Percentiles rank a stretch among this genome's conserved stretches.
Evolutionary conservation across 2,329 filamentous ascomycete genomes (phyloP).

Genomic region (Beauveria brongniartii): DNA sequence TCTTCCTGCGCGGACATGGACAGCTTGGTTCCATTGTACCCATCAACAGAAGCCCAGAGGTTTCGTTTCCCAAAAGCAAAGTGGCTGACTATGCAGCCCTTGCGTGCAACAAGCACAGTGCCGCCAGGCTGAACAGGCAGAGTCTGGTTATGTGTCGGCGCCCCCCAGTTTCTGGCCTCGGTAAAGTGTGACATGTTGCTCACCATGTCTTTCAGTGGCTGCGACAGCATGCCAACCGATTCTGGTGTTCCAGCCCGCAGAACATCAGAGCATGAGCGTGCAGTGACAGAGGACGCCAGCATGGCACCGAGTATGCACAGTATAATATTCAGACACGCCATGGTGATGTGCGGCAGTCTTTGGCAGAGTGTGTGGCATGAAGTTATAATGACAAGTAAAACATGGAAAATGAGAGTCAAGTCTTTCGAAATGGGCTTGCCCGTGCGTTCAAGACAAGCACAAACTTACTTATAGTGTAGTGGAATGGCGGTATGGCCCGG

Average conservation of each 20-base stretch:
- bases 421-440: too few species aligned
- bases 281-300: neutral
- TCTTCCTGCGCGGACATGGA: conserved; percentile 18
- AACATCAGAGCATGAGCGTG: neutral
- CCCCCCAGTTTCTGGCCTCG: conserved; percentile 11
- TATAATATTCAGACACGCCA: neutral
- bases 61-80: conserved; percentile 21
- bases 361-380: neutral
- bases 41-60: conserved; percentile 19
- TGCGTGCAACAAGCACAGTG: conserved; percentile 16
- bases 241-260: conserved; percentile 12
- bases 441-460: too few species aligned
- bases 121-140: conserved; percentile 20
- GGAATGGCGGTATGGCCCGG: too few species aligned
- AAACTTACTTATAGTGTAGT: too few species aligned
- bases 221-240: conserved; percentile 24
- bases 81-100: conserved; percentile 18
- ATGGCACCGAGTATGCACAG: neutral
- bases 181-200: conserved; percentile 17
- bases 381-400: neutral
- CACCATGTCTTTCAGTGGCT: conserved; percentile 17
- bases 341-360: neutral
- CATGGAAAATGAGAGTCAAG: too few species aligned
- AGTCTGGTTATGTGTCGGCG: conserved; percentile 11
- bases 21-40: conserved; percentile 21